Base-by-base conservation (phyloP, 768 basidiomycete genomes). In the Termitomyces sp. region DNA sequence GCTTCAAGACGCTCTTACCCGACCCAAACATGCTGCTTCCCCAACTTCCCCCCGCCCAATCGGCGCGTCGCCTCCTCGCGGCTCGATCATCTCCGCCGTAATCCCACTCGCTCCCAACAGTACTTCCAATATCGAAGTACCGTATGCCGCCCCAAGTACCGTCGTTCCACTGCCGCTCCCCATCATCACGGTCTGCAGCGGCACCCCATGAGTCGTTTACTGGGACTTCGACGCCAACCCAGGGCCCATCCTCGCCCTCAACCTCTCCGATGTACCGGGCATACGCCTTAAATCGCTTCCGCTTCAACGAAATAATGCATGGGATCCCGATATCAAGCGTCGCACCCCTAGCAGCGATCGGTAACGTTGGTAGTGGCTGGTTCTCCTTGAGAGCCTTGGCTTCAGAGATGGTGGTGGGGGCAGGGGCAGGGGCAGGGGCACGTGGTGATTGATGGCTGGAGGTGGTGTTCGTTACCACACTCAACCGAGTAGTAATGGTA, bases 201-300 rank as follows among this genome's bases (percentile, higher is more conserved):
- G 67, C 64, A 59, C 75, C 68, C 58, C 65, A 65, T 45, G 70
- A 62, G 60, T 76, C 74, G 60, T 72, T 73, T 58, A 93, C 77
- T 1, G 92, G 91, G 12, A 94, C 91, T 71, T 96, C 94, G 16
- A 96, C 91, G 15, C 94, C 94, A 7, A 95, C 91, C 94, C 94
- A 96, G 0, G 91, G 86, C 1, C 94, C 94, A 5, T 69, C 66
- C 71, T 94, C 91, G 40, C 93, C 94, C 53, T 84, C 81, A 2
- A 96, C 87, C 69, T 93, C 91, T 7, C 91, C 94, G 55, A 96
- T 93, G 70, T 96, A 95, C 5, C 93, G 78, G 22, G 92, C 94
- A 68, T 86, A 89, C 0, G 94, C 94, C 54, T 90, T 87, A 81
- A 95, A 93, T 9, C 92, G 84, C 63, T 89, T 88, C 40, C 90